Evolutionary conservation across 2,329 filamentous ascomycete species (phyloP).

Genomic region (Thielaviopsis musarum): DNA sequence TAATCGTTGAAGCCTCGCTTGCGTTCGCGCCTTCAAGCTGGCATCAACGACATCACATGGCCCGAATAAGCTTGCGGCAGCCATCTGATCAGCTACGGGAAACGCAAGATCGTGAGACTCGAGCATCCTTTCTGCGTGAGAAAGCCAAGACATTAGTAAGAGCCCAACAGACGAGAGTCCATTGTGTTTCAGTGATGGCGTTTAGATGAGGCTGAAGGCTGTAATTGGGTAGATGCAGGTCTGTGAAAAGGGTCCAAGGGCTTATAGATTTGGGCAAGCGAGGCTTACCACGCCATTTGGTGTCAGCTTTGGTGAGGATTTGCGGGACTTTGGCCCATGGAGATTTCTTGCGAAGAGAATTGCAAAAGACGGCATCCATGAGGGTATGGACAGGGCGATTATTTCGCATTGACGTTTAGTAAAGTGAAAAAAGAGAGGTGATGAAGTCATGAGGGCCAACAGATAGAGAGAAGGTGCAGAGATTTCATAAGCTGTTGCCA

Average conservation of each 20-base stretch:
- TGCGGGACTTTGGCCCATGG: constrained; percentile 21
- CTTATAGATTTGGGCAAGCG: too few species aligned
- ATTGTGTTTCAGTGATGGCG: too few species aligned
- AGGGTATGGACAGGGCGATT: too few species aligned
- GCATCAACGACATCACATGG: background rate
- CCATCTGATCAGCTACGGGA: constrained; percentile 15
- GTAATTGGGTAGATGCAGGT: too few species aligned
- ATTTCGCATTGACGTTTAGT: too few species aligned
- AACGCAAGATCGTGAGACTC: constrained; percentile 30
- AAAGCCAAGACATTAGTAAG: background rate
- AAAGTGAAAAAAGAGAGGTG: too few species aligned
- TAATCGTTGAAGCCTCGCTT: constrained; percentile 24
- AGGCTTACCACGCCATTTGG: constrained; percentile 17
- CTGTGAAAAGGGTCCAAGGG: too few species aligned
- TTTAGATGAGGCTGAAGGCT: too few species aligned
- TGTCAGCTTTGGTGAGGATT: constrained; percentile 14
- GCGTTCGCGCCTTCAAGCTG: constrained; percentile 12
- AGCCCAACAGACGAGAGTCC: too few species aligned
- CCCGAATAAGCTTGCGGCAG: background rate
- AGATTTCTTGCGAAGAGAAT: constrained; percentile 22
- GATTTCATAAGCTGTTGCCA: too few species aligned
- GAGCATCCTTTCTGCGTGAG: constrained; percentile 24
- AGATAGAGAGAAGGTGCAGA: too few species aligned
- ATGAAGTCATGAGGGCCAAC: too few species aligned
- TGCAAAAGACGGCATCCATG: constrained; percentile 22